Evolutionary conservation across 2,329 filamentous ascomycete species (phyloP).

Genomic region (Pseudogymnoascus sp.): DNA sequence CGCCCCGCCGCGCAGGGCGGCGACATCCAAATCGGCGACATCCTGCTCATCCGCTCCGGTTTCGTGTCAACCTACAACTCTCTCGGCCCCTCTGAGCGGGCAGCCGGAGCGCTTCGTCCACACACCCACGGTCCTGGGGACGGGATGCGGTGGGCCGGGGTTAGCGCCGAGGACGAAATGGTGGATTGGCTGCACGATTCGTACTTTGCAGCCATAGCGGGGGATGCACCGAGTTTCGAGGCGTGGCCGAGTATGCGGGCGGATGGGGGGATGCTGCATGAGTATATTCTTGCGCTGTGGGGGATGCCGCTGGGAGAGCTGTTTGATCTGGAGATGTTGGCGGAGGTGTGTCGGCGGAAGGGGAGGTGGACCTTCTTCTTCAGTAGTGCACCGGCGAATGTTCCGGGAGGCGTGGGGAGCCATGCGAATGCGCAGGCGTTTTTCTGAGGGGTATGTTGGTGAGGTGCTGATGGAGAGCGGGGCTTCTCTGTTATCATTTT

Average conservation of each 20-base stretch:
- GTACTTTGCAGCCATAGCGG: slow-evolving; percentile 37
- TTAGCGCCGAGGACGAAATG: slow-evolving; percentile 39
- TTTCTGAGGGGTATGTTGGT: slow-evolving; percentile 14
- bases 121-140: slow-evolving; percentile 31
- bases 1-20: slow-evolving; percentile 36
- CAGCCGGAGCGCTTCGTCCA: slow-evolving; percentile 32
- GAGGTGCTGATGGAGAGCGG: background rate
- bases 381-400: slow-evolving; percentile 27
- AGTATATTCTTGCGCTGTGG: slow-evolving; percentile 28
- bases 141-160: slow-evolving; percentile 36
- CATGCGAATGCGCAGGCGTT: slow-evolving; percentile 44
- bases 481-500: background rate
- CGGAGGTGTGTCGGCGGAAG: slow-evolving; percentile 24
- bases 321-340: slow-evolving; percentile 28
- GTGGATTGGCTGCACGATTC: slow-evolving; percentile 36
- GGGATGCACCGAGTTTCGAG: slow-evolving; percentile 38
- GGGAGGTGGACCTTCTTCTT: slow-evolving; percentile 29
- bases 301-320: slow-evolving; percentile 29
- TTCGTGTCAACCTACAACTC: slow-evolving; percentile 34
- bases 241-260: slow-evolving; percentile 21
- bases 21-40: slow-evolving; percentile 44
- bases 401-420: slow-evolving; percentile 43
- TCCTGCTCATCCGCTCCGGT: slow-evolving; percentile 43
- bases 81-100: slow-evolving; percentile 31
- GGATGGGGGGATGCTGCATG: slow-evolving; percentile 21